These are phyloP conservation scores for Beauveria sp. DNA, from an alignment of 2,329 filamentous ascomycete species.

Conservation along the genomic window DNA sequence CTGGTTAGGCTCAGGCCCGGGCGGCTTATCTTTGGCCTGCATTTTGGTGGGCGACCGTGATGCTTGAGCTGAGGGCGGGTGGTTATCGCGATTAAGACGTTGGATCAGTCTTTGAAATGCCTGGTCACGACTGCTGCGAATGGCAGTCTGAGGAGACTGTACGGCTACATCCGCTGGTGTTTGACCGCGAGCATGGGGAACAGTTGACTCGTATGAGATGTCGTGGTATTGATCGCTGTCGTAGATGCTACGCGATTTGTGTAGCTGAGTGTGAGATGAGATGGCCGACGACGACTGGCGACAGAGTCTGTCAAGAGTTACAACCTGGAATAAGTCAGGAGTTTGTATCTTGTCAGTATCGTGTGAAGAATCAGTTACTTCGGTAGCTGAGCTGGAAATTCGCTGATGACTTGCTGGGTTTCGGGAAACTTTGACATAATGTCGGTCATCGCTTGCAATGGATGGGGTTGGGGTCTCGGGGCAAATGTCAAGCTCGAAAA, in stretches of 20 bases:
- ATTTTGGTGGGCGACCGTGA: background rate
- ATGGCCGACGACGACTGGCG: background rate
- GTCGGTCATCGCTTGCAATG: background rate
- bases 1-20: background rate
- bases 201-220: background rate
- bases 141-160: background rate
- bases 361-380: background rate
- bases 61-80: background rate
- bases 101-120: constrained; percentile 6
- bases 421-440: background rate
- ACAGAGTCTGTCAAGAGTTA: background rate
- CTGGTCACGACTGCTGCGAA: background rate
- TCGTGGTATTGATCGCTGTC: background rate
- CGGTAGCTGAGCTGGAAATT: background rate
- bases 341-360: background rate
- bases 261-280: background rate
- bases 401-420: background rate
- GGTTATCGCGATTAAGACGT: background rate
- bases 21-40: background rate
- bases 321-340: background rate
- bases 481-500: background rate
- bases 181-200: background rate
- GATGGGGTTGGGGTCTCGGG: constrained; percentile 1
- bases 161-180: background rate
- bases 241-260: background rate